Percentiles rank a stretch among this genome's conserved stretches.
Evolutionary conservation across 768 basidiomycete genomes (phyloP).

Genomic region (Leccinum boreale): DNA sequence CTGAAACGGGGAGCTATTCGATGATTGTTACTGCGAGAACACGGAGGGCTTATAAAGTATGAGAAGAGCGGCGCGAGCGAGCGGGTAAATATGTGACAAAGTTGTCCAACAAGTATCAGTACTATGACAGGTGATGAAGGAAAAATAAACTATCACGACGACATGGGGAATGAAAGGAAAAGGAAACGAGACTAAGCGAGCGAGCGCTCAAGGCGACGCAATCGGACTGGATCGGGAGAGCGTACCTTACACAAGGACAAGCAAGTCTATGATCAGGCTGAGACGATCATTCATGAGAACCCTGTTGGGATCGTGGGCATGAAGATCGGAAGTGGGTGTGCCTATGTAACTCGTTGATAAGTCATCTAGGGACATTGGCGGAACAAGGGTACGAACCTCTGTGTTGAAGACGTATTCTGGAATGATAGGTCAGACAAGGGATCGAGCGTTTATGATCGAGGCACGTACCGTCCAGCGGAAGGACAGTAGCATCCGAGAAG

Average conservation of each 20-base stretch:
- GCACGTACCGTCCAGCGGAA: conserved; percentile 71
- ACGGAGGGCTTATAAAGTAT: too few relatives aligned
- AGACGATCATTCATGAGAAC: conserved; percentile 37
- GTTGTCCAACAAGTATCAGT: too few relatives aligned
- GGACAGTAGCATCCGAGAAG: conserved; percentile 69
- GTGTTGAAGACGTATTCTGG: conserved; percentile 90
- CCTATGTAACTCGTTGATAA: conserved; percentile 35
- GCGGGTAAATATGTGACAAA: too few relatives aligned
- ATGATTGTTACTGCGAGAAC: too few relatives aligned
- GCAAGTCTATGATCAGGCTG: background rate
- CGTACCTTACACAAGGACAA: background rate
- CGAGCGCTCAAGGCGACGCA: too few relatives aligned
- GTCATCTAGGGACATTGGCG: background rate
- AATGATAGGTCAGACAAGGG: conserved; percentile 9
- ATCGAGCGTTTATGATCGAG: background rate
- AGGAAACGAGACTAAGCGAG: too few relatives aligned
- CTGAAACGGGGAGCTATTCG: too few relatives aligned
- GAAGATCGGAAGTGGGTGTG: conserved; percentile 73
- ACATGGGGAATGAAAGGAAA: too few relatives aligned
- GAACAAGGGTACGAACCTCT: conserved; percentile 49
- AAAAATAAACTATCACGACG: too few relatives aligned
- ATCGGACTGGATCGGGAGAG: too few relatives aligned
- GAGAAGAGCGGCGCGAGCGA: too few relatives aligned
- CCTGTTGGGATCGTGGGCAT: conserved; percentile 45
- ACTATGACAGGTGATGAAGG: too few relatives aligned